phyloP scores from a whole-genome alignment of 2,329 filamentous ascomycete genomes.

The Hypoxylon sp. region DNA sequence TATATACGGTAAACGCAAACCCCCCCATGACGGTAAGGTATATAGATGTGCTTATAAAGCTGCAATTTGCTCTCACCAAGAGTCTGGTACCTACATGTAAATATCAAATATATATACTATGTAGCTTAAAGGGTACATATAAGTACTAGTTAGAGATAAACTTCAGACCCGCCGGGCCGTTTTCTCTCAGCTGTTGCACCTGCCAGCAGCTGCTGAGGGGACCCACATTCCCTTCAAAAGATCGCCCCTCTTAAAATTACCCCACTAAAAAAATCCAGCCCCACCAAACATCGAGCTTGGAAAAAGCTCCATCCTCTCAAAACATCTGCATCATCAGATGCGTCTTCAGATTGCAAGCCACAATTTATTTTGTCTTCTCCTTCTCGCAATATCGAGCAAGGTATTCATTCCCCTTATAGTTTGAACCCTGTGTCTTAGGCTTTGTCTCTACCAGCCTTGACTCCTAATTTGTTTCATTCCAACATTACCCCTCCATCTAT shows the following conservation, averaged over 20 bases:
- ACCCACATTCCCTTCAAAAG: not conserved
- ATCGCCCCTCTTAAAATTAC: conserved; percentile 26
- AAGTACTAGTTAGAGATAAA: not conserved
- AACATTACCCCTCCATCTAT: conserved; percentile 10
- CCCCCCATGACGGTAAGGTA: no score
- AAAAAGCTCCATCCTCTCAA: conserved; percentile 33
- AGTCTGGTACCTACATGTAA: no score
- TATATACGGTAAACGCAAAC: no score
- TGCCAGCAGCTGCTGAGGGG: conserved; percentile 5
- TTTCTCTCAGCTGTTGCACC: not conserved
- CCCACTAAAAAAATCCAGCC: conserved; percentile 28
- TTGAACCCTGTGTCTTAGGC: not conserved
- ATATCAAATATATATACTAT: no score
- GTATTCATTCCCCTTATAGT: not conserved
- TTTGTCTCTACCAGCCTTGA: not conserved
- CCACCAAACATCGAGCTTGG: conserved; percentile 38
- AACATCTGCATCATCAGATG: conserved; percentile 14
- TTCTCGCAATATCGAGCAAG: not conserved
- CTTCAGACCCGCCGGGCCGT: not conserved
- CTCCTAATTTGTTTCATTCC: not conserved
- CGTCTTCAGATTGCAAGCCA: conserved; percentile 24
- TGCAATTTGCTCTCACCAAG: not conserved
- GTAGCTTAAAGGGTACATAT: conserved; percentile 7
- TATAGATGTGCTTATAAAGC: not conserved
- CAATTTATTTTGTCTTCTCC: conserved; percentile 7